Base-by-base conservation (phyloP, 1,139 yeast species). In the Debaryomyces coudertii region DNA sequence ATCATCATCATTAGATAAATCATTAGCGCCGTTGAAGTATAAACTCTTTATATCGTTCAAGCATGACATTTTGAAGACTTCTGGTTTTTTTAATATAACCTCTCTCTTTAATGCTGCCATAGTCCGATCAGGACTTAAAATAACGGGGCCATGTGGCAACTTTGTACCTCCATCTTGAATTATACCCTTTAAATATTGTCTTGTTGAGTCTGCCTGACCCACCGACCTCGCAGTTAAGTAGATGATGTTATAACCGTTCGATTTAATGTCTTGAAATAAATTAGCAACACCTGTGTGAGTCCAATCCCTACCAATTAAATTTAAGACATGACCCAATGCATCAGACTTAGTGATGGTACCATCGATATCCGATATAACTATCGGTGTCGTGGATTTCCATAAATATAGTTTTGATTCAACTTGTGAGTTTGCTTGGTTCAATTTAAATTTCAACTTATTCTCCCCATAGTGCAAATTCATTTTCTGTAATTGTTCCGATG, bases 331-430 rank as follows among this genome's bases (percentile, higher is more conserved):
- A 4, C 99, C 99, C 57, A 95, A 73, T 0, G 99, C 99, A 70
- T 95, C 99, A 0, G 97, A 90, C 64, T 90, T 90, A 23, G 99
- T 95, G 54, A 95, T 95, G 1, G 99, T 95, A 14, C 99, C 99
- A 65, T 95, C 99, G 50, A 95, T 93, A 68, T 95, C 99, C 7
- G 97, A 90, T 34, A 93, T 93, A 4, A 95, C 99, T 43, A 93
- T 87, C 1, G 98, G 98, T 0, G 87, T 85, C 47, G 83, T 76
- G 54, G 86, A 77, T 53, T 84, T 83, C 99, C 99, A 93, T 42
- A 90, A 77, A 60, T 77, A 93, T 48, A 95, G 73, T 53, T 86
- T 81, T 0, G 97, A 84, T 8, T 74, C 73, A 14, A 93, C 81
- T 39, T 84, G 76, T 0, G 98, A 90, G 52, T 82, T 85, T 31